Conservation (phyloP, 1,284 basidiomycete genomes). For the Ceratobasidium sp. region DNA sequence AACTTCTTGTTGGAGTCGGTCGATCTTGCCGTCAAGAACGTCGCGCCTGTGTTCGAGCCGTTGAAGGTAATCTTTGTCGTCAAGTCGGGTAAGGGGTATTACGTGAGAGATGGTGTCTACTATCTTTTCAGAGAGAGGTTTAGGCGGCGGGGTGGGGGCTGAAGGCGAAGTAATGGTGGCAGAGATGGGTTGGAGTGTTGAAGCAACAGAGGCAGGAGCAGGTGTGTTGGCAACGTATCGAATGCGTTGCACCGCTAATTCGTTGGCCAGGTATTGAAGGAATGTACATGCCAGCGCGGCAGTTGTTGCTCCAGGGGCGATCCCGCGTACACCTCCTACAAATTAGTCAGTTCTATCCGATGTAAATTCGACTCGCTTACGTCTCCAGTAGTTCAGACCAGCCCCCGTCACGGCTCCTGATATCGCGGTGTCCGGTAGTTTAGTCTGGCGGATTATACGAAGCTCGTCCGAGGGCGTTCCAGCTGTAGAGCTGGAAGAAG, state of each 20-base stretch:
- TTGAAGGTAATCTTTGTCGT: conserved; percentile 36
- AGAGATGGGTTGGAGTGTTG: neutral
- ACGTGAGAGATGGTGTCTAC: conserved; percentile 34
- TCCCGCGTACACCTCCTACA: conserved; percentile 62
- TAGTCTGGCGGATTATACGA: conserved; percentile 69
- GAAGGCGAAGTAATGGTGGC: neutral
- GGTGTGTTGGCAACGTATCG: conserved; percentile 63
- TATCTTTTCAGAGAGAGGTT: conserved; percentile 28
- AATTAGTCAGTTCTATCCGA: neutral
- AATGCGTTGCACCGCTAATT: conserved; percentile 70
- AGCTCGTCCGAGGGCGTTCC: conserved; percentile 2
- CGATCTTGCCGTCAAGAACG: conserved; percentile 25
- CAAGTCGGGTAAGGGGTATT: conserved; percentile 25
- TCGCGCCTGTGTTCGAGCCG: conserved; percentile 23
- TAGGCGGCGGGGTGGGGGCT: conserved; percentile 17
- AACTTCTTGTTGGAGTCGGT: conserved; percentile 8
- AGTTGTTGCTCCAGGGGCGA: conserved; percentile 69
- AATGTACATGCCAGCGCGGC: conserved; percentile 69
- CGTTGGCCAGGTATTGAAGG: conserved; percentile 75
- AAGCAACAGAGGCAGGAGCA: neutral
- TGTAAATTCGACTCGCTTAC: conserved; percentile 56
- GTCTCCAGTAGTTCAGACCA: conserved; percentile 64
- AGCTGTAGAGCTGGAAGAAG: conserved; percentile 57
- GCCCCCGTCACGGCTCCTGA: conserved; percentile 76
- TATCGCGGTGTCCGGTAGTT: conserved; percentile 72